Percentiles rank a stretch among this genome's conserved stretches.
phyloP scores from a whole-genome alignment of 2,329 filamentous ascomycete species.

The Botryosphaeria dothidea region DNA sequence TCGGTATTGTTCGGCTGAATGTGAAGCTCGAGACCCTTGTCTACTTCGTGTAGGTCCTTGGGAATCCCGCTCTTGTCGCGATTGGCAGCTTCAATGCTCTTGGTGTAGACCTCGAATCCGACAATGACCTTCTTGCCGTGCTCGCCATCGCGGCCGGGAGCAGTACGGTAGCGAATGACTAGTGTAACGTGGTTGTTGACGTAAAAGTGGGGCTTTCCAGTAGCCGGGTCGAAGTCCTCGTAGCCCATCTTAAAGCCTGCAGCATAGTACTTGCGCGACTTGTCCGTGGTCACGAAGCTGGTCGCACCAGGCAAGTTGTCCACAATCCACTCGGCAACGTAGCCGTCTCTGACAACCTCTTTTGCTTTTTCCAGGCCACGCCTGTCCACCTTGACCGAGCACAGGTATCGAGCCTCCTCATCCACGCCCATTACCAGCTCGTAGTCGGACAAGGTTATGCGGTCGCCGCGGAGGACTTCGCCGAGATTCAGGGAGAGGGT shows the following conservation, averaged over 20 bases:
- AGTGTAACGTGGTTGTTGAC: slow-evolving; percentile 89
- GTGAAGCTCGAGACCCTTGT: slow-evolving; percentile 68
- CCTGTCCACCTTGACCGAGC: slow-evolving; percentile 66
- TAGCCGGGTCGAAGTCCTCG: slow-evolving; percentile 62
- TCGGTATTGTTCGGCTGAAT: slow-evolving; percentile 64
- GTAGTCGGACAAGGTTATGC: slow-evolving; percentile 82
- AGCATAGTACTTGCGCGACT: slow-evolving; percentile 82
- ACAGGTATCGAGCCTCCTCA: slow-evolving; percentile 70
- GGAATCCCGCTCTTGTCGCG: slow-evolving; percentile 69
- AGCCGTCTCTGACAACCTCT: slow-evolving; percentile 74
- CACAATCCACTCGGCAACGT: slow-evolving; percentile 91
- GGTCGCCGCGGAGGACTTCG: slow-evolving; percentile 82
- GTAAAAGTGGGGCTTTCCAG: slow-evolving; percentile 66
- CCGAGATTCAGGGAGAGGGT: slow-evolving; percentile 81
- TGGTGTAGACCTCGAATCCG: slow-evolving; percentile 87
- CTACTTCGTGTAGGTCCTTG: slow-evolving; percentile 62
- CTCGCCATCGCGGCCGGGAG: slow-evolving; percentile 67
- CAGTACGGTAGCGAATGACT: slow-evolving; percentile 74
- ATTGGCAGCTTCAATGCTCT: slow-evolving; percentile 68
- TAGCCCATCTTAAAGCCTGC: slow-evolving; percentile 88
- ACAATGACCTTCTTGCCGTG: slow-evolving; percentile 78
- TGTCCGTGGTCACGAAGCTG: slow-evolving; percentile 84
- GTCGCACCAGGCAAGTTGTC: slow-evolving; percentile 89
- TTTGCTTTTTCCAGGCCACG: slow-evolving; percentile 67
- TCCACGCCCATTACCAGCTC: slow-evolving; percentile 77